Conservation (phyloP, 1,284 basidiomycete species). For the Naganishia sp. region DNA sequence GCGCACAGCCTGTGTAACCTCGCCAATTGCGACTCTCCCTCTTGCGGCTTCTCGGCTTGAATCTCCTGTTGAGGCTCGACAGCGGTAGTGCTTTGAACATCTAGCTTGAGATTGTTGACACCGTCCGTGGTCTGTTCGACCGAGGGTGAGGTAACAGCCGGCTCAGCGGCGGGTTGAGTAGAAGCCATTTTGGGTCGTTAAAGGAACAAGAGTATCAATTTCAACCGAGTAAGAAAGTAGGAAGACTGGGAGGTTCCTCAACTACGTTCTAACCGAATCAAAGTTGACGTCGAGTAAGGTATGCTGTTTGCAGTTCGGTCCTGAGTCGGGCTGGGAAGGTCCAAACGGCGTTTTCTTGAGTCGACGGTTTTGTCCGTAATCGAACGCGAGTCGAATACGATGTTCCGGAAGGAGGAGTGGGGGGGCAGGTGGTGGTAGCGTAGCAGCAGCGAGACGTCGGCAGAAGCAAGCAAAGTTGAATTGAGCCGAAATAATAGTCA, state of each 20-base stretch:
- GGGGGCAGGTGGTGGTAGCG: not conserved
- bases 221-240: not conserved
- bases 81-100: constrained; percentile 3
- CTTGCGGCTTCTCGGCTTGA: constrained; percentile 2
- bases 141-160: not conserved
- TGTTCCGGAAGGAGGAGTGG: not conserved
- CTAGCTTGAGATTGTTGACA: constrained; percentile 9
- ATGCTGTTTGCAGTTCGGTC: too few species aligned
- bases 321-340: too few species aligned
- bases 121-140: constrained; percentile 5
- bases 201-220: constrained; percentile 1
- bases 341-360: not conserved
- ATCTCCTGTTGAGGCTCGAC: not conserved
- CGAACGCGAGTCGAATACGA: not conserved
- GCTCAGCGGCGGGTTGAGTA: constrained; percentile 12
- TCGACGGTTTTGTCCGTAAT: not conserved
- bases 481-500: not conserved
- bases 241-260: not conserved
- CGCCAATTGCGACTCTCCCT: constrained; percentile 17
- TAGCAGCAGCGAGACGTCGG: not conserved
- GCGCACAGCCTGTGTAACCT: constrained; percentile 46
- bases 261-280: constrained; percentile 6
- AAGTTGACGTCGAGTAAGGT: not conserved
- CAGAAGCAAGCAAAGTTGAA: not conserved
- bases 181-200: constrained; percentile 10